These are phyloP conservation scores for Gossypium lobatum DNA, from an alignment of 441 rosid species.

Conservation along the genomic window DNA sequence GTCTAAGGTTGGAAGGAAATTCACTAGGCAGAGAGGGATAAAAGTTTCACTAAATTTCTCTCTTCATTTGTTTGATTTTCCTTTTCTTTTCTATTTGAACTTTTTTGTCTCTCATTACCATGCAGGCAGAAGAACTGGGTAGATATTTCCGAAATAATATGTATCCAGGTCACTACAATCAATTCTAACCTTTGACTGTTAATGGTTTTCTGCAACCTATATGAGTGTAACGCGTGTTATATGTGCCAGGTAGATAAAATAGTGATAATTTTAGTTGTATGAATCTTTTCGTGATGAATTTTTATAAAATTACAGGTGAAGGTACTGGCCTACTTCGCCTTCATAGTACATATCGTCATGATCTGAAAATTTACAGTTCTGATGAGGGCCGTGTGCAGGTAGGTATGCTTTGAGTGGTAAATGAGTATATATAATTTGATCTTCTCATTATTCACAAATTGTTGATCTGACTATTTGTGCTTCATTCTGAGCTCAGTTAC, in stretches of 20 bases:
- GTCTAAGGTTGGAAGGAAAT: constrained; percentile 1
- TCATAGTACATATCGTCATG: constrained; percentile 99
- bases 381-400: constrained; percentile 99
- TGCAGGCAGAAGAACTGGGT: constrained; percentile 99
- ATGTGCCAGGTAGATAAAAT: constrained; percentile 4
- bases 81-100: background rate
- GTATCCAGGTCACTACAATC: constrained; percentile 76
- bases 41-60: background rate
- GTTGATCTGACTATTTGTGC: background rate
- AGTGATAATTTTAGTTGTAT: constrained; percentile 1
- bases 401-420: constrained; percentile 38
- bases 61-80: constrained; percentile 1
- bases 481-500: constrained; percentile 9
- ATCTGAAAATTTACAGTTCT: constrained; percentile 98
- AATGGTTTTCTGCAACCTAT: background rate
- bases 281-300: background rate
- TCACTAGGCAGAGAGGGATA: background rate
- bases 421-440: constrained; percentile 1
- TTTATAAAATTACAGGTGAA: constrained; percentile 61
- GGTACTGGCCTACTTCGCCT: constrained; percentile 99
- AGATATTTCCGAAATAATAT: constrained; percentile 95
- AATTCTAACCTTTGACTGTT: background rate
- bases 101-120: constrained; percentile 11
- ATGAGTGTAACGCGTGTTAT: background rate
- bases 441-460: background rate